These are phyloP conservation scores for Coemansia sp. DNA, from an alignment of 192 early-diverging fungal species.

Conservation along the genomic window DNA sequence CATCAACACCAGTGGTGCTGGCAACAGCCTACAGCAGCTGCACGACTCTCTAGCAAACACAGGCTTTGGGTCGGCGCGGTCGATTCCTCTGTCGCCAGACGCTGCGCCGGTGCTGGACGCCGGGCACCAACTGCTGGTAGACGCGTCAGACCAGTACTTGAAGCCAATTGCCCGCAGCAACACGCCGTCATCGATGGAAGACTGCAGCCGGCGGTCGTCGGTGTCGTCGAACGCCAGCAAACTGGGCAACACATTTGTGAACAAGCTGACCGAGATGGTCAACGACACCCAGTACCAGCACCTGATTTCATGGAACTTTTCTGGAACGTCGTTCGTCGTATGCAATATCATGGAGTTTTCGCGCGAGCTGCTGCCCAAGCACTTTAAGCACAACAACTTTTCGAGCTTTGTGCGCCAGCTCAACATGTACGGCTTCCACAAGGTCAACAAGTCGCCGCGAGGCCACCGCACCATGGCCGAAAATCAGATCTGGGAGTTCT, in stretches of 20 bases:
- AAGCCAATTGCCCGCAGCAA: constrained; percentile 52
- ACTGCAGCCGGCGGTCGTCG: constrained; percentile 47
- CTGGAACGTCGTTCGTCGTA: constrained; percentile 86
- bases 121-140: constrained; percentile 45
- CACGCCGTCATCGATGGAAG: constrained; percentile 51
- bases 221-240: constrained; percentile 50
- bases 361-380: constrained; percentile 85
- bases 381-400: constrained; percentile 94
- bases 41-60: constrained; percentile 38
- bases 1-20: constrained; percentile 24
- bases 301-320: constrained; percentile 86
- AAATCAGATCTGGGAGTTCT: constrained; percentile 92
- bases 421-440: constrained; percentile 90
- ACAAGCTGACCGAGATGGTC: constrained; percentile 76
- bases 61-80: constrained; percentile 29
- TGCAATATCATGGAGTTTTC: constrained; percentile 90
- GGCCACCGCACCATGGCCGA: constrained; percentile 81
- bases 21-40: constrained; percentile 40
- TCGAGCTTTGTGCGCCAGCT: constrained; percentile 86
- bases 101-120: constrained; percentile 30
- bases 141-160: constrained; percentile 55
- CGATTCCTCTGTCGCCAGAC: constrained; percentile 51
- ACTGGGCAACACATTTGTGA: constrained; percentile 61
- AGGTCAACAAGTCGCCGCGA: constrained; percentile 87
- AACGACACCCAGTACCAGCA: constrained; percentile 82